Percentiles rank a stretch among this genome's conserved stretches.
phyloP scores from a whole-genome alignment of 371 early-diverging fungal genomes.

The Mortierella sp. region DNA sequence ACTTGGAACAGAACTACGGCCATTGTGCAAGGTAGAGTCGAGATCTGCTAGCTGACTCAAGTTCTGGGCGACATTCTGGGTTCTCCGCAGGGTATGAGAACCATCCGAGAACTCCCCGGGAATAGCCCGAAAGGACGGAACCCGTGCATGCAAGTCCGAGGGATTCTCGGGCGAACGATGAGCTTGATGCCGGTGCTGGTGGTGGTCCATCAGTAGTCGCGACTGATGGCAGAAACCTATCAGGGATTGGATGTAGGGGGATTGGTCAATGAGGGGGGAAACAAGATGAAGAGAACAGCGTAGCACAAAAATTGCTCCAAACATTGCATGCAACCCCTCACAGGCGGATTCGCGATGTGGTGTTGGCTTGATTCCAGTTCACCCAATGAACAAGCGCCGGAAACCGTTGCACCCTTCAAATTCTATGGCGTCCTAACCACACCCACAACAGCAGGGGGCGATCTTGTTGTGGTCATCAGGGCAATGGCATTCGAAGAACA shows the following conservation, averaged over 20 bases:
- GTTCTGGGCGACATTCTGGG: slow-evolving; percentile 24
- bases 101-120: slow-evolving; percentile 23
- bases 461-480: background rate
- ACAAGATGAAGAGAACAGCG: too few species aligned
- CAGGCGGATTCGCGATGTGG: slow-evolving; percentile 9
- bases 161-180: background rate
- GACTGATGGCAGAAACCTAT: too few species aligned
- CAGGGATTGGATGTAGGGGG: too few species aligned
- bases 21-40: too few species aligned
- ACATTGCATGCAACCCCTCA: slow-evolving; percentile 10
- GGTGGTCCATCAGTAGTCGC: background rate
- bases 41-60: slow-evolving; percentile 21
- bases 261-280: too few species aligned
- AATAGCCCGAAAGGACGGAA: background rate
- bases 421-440: slow-evolving; percentile 12
- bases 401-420: slow-evolving; percentile 2
- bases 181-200: background rate
- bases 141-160: background rate
- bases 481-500: too few species aligned
- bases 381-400: background rate
- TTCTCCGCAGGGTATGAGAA: slow-evolving; percentile 21
- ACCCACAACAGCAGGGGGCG: background rate
- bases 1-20: too few species aligned
- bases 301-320: too few species aligned
- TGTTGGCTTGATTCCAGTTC: slow-evolving; percentile 40